These are phyloP conservation scores for Glycyrrhiza uralensis DNA, from an alignment of 306 rosid genomes.

Conservation along the genomic window DNA sequence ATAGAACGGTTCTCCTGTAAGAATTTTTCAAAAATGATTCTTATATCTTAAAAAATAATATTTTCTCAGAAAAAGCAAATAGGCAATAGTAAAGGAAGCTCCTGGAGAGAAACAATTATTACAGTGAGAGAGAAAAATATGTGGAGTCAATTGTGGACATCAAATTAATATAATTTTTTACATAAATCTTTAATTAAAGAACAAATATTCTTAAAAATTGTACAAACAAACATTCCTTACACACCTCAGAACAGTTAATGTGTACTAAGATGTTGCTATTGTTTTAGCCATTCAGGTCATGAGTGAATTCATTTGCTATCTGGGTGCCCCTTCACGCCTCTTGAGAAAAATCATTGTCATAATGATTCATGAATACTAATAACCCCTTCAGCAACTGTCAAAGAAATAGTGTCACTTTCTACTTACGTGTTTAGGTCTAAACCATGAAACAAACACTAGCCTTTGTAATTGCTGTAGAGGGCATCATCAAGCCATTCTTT, in stretches of 20 bases:
- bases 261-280: neutral
- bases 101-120: no score
- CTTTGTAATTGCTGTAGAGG: neutral
- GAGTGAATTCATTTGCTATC: neutral
- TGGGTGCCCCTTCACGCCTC: neutral
- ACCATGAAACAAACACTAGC: neutral
- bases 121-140: no score
- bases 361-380: slow-evolving; percentile 21
- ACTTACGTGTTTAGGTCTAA: slow-evolving; percentile 16
- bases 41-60: no score
- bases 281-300: neutral
- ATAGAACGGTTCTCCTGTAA: no score
- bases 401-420: neutral
- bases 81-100: no score
- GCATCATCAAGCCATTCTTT: neutral
- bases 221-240: neutral
- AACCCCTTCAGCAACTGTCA: neutral
- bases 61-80: no score
- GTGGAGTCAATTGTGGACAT: no score
- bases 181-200: neutral
- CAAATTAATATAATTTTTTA: no score
- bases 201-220: neutral
- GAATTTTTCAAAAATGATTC: no score
- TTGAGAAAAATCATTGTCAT: slow-evolving; percentile 21
- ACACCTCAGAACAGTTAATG: neutral